These are phyloP conservation scores for Marchantia polymorpha DNA, from an alignment of 225 moss, liverwort and hornwort genomes.

Conservation along the genomic window DNA sequence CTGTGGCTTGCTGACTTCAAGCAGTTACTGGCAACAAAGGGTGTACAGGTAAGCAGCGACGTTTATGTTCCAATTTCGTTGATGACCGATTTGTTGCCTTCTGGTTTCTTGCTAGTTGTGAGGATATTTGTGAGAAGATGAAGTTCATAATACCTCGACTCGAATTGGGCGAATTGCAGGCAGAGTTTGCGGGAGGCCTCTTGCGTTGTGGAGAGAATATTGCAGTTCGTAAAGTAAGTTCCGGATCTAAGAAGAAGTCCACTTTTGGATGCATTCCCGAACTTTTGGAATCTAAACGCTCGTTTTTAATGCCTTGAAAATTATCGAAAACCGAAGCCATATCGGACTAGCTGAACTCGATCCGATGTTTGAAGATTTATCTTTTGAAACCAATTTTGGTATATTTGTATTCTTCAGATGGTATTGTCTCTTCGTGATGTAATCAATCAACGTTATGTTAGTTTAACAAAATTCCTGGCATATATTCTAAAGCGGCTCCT, in stretches of 20 bases:
- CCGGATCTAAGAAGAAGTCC: neutral
- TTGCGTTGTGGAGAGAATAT: conserved; percentile 94
- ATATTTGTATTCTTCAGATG: neutral
- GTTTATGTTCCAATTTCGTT: too few relatives aligned
- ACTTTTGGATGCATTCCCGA: too few relatives aligned
- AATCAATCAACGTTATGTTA: neutral
- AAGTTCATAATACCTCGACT: neutral
- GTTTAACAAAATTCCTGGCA: neutral
- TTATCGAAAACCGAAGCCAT: too few relatives aligned
- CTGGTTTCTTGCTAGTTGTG: neutral
- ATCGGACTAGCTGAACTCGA: too few relatives aligned
- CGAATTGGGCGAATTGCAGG: conserved; percentile 37
- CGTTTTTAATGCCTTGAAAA: too few relatives aligned
- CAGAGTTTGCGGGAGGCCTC: conserved; percentile 93
- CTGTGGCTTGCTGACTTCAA: conserved; percentile 95
- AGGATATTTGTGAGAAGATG: neutral
- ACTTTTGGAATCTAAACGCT: too few relatives aligned
- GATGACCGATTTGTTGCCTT: neutral
- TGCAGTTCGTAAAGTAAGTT: conserved; percentile 80
- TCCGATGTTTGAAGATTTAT: neutral
- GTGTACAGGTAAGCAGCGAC: conserved; percentile 62
- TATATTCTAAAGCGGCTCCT: neutral
- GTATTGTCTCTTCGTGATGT: neutral
- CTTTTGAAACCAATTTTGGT: neutral
- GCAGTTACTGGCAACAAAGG: conserved; percentile 91